A percentile compares a stretch with the other conserved stretches of the same genome.
phyloP scores from a whole-genome alignment of 768 basidiomycete genomes.

The Termitomyces sp. region DNA sequence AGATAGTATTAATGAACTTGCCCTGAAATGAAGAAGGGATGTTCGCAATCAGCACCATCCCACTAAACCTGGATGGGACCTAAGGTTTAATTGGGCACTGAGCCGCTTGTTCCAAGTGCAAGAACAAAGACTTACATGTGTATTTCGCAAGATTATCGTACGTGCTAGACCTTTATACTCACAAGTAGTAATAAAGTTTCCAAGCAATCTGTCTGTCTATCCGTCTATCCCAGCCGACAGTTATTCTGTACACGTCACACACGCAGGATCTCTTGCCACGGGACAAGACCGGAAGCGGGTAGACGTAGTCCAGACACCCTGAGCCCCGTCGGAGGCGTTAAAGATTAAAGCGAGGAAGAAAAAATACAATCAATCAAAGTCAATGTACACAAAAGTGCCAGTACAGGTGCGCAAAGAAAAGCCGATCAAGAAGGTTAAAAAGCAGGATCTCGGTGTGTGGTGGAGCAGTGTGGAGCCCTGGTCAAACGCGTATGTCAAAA shows the following conservation, averaged over 20 bases:
- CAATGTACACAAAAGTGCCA: conserved; percentile 4
- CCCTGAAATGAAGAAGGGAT: not conserved
- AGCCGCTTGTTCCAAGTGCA: not conserved
- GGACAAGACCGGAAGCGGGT: not conserved
- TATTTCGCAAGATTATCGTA: not conserved
- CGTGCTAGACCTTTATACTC: not conserved
- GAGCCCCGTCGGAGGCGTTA: not conserved
- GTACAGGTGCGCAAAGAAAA: not conserved
- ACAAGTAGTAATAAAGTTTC: not conserved
- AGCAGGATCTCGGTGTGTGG: not conserved
- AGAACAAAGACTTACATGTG: not conserved
- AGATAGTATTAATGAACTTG: not conserved
- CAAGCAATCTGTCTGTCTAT: not conserved
- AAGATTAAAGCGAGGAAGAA: not conserved
- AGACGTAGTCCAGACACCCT: not conserved
- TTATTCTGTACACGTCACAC: not conserved
- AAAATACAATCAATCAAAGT: not conserved
- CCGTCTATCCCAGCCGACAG: not conserved
- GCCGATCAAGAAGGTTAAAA: not conserved
- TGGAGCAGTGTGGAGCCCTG: not conserved
- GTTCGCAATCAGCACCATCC: not conserved
- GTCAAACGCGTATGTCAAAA: conserved; percentile 38
- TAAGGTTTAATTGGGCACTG: not conserved
- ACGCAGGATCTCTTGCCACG: not conserved
- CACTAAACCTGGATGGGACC: not conserved